phyloP scores from a whole-genome alignment of 1,284 basidiomycete species.

The Psilocybe mexicana region DNA sequence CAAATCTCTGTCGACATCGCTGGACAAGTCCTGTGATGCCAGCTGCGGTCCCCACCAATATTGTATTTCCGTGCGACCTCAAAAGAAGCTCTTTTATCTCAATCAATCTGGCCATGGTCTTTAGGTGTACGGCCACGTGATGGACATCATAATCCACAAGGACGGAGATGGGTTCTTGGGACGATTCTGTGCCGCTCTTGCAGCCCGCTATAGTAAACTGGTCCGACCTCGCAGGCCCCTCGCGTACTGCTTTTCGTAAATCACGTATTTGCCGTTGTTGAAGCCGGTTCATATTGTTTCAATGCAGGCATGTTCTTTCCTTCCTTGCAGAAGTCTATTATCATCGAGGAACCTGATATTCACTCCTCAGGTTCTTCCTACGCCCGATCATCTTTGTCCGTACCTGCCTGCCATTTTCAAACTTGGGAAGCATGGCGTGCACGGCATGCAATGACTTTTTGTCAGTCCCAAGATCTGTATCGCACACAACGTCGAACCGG shows the following conservation, averaged over 20 bases:
- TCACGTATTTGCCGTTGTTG: conserved; percentile 6
- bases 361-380: conserved; percentile 18
- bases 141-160: conserved; percentile 7
- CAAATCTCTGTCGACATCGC: conserved; percentile 5
- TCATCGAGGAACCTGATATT: conserved; percentile 21
- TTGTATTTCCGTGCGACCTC: conserved; percentile 11
- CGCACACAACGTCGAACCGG: conserved; percentile 8
- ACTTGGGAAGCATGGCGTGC: conserved; percentile 17
- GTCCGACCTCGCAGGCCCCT: conserved; percentile 15
- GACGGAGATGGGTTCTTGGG: conserved; percentile 5
- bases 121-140: conserved; percentile 9
- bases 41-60: conserved; percentile 3
- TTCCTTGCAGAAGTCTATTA: conserved; percentile 17
- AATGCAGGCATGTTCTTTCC: conserved; percentile 14
- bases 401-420: conserved; percentile 24
- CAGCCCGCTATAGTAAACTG: conserved; percentile 5
- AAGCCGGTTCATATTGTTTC: conserved; percentile 9
- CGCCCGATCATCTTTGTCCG: conserved; percentile 22
- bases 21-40: conserved; percentile 16
- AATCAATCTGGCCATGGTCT: background rate
- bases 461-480: conserved; percentile 23
- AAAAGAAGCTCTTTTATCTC: conserved; percentile 15
- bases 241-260: conserved; percentile 16
- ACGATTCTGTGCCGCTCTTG: conserved; percentile 13
- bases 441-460: conserved; percentile 17